phyloP scores from a whole-genome alignment of 129 eudicot species.

The Pulicaria dysenterica region DNA sequence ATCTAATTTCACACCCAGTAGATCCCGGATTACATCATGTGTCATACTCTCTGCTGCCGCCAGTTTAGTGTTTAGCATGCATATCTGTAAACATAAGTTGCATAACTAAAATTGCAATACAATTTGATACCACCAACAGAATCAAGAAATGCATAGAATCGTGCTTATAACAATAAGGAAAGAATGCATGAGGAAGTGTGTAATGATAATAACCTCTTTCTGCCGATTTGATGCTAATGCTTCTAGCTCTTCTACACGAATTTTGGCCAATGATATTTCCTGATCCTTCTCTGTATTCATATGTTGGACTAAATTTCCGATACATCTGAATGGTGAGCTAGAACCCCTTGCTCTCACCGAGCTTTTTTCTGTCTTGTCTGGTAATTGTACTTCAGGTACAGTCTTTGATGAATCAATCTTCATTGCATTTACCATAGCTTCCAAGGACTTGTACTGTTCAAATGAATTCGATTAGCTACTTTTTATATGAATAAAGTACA shows the following conservation, averaged over 20 bases:
- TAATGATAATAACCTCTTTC: slow-evolving; percentile 57
- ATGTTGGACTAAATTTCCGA: slow-evolving; percentile 76
- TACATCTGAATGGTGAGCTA: slow-evolving; percentile 90
- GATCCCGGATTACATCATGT: slow-evolving; percentile 86
- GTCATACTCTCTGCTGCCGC: slow-evolving; percentile 93
- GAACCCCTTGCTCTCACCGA: slow-evolving; percentile 69
- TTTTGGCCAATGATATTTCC: slow-evolving; percentile 57
- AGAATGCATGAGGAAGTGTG: not conserved
- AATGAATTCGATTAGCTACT: slow-evolving; percentile 24
- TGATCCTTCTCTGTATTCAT: slow-evolving; percentile 83
- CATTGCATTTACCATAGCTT: slow-evolving; percentile 58
- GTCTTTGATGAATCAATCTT: slow-evolving; percentile 48
- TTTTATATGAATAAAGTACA: not conserved
- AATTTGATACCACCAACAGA: not conserved
- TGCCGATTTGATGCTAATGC: slow-evolving; percentile 64
- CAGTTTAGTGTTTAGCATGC: slow-evolving; percentile 68
- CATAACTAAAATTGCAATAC: slow-evolving; percentile 13
- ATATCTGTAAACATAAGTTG: slow-evolving; percentile 49
- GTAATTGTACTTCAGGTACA: slow-evolving; percentile 37
- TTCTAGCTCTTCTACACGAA: slow-evolving; percentile 71
- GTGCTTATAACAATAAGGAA: not conserved
- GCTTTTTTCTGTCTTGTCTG: slow-evolving; percentile 60
- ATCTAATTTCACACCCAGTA: slow-evolving; percentile 88
- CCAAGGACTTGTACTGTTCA: slow-evolving; percentile 81
- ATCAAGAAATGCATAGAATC: not conserved